These are phyloP conservation scores for Copromyces sp. DNA, from an alignment of 495 filamentous ascomycete species.

Conservation along the genomic window DNA sequence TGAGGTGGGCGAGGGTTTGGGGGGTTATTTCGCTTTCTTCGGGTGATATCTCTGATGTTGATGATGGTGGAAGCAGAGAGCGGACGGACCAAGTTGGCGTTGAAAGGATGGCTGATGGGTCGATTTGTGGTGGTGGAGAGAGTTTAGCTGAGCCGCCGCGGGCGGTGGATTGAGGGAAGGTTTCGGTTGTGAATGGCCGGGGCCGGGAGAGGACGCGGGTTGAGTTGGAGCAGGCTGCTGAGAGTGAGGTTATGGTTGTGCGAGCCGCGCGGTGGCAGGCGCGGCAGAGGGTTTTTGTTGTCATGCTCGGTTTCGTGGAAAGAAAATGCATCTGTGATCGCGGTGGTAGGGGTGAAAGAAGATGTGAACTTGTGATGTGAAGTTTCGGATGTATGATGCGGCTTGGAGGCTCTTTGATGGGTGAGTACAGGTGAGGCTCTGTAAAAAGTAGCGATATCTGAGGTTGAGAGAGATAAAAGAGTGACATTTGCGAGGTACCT, in stretches of 20 bases:
- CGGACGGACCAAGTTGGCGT: conserved; percentile 78
- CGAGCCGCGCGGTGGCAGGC: background rate
- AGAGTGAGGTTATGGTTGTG: background rate
- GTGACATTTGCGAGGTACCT: background rate
- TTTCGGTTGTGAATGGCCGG: background rate
- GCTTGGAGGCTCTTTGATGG: background rate
- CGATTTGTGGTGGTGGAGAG: conserved; percentile 2
- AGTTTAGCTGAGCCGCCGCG: conserved; percentile 3
- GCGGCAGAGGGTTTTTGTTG: background rate
- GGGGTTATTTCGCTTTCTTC: conserved; percentile 27
- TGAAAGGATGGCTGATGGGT: conserved; percentile 42
- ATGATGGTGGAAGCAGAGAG: conserved; percentile 52
- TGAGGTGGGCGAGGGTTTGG: conserved; percentile 62
- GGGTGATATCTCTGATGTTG: conserved; percentile 13
- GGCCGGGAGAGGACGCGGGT: conserved; percentile 1
- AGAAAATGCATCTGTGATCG: background rate
- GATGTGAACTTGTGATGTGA: background rate
- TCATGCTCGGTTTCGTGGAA: background rate
- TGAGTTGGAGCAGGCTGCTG: background rate
- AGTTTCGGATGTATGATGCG: background rate
- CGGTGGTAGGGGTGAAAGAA: background rate
- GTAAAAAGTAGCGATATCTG: background rate
- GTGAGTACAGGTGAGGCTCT: background rate
- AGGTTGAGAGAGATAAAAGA: background rate
- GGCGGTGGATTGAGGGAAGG: conserved; percentile 8